Evolutionary conservation across 768 basidiomycete genomes (phyloP), one percentile per base, ranked within the genome.

Genomic region (Boletus edulis): DNA sequence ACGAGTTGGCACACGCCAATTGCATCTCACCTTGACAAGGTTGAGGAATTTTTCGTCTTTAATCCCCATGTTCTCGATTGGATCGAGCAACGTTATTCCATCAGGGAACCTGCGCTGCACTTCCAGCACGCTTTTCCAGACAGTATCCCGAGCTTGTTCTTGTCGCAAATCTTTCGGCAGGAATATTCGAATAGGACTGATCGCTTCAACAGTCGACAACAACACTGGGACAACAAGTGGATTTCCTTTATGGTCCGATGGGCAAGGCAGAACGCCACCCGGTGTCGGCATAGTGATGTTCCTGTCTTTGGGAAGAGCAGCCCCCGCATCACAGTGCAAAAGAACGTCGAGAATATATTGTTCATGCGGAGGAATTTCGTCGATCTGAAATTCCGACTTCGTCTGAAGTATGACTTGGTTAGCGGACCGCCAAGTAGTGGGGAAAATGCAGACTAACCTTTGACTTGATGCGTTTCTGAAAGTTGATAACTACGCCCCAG

Each of bases 401-500:
- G 82, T 85, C 87, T 91, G 44, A 3, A 50, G 50, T 12, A 40
- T 20, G 24, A 4, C 17, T 50, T 45, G 18, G 2, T 11, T 12
- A 40, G 41, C 17, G 18, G 18, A 22, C 14, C 34, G 17, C 20
- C 10, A 46, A 5, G n/a, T 22, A 46, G 15, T 0, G 22, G 31
- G 39, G 35, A 42, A 22, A 42, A 29, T 1, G 5, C 1, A 46
- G 5, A 62, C 74, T 22, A 57, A 86, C 92, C 77, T 94, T 96
- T 15, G 89, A 81, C n/a, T 86, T 83, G 20, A 86, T 62, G 0
- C 94, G 84, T 71, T 97, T 97, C 67, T 91, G 87, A 65, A 86
- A 98, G 68, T 94, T 95, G 66, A 98, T 81, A 49, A 98, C 83
- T 41, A 94, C 83, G 38, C 96, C 96, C 97, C 97, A 98, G 11